Evolutionary conservation across 2,329 filamentous ascomycete species (phyloP), one percentile per base, ranked within the genome.

Genomic region (Dactylellina cionopaga): DNA sequence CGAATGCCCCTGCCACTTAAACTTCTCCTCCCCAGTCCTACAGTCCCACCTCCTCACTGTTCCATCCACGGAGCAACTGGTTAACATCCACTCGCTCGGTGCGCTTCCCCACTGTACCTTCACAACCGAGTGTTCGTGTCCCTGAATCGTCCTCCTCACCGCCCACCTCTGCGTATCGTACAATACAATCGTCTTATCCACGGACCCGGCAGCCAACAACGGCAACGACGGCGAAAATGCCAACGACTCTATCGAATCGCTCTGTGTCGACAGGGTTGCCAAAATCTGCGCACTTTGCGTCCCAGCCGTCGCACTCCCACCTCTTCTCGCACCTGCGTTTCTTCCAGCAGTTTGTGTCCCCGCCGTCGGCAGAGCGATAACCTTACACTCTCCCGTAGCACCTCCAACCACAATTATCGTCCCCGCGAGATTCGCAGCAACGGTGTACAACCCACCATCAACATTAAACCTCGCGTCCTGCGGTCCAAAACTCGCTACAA

Each of bases 21-120:
- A 90, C 22, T 92, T 82, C 56, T 87, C 87, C 0, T 86, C 86
- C 0, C 86, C 85, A 0, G 88, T 90, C 5, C 89, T 88, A 60
- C 88, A 89, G 81, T 99, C 94, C 95, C 95, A 99, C 71, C 93
- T 84, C 77, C 92, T 85, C 17, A 99, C 87, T 0, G 93, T 92
- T 15, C 95, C 94, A 78, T 99, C 95, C 85, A 97, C 92, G 6
- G 95, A 95, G 76, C 89, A 93, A 75, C 88, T 92, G 1, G 94
- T 98, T 58, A 98, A 83, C 74, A 96, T 79, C 88, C 87, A 94
- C 66, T 81, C 85, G 76, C 78, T 83, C 65, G 78, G 81, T 79
- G 79, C 82, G 78, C 84, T 83, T 68, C 96, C 86, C 78, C 96
- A 99, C 71, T 97, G 92, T 3, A 98, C 88, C 81, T 96, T 94